Base-by-base conservation (phyloP, 2,329 filamentous ascomycete species). In the Xylariaceae sp. region DNA sequence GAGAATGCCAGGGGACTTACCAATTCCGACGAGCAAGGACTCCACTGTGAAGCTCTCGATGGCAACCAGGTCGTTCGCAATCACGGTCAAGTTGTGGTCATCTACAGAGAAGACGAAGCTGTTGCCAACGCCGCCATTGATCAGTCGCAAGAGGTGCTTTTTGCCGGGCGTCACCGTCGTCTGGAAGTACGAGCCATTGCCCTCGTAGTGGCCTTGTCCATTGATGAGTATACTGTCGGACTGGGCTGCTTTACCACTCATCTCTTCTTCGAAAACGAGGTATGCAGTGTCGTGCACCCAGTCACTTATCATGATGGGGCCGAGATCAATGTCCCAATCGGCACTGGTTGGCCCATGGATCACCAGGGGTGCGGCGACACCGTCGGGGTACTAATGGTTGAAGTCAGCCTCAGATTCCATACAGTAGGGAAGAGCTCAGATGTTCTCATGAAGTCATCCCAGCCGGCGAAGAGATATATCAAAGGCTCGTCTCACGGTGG, bases 261-360 rank as follows among this genome's bases (percentile, higher is more conserved):
- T 50, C 42, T 54, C 55, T 9, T 33, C 36, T n/a, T 48, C 34
- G 22, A 47, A 57, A 6, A 36, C 46, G 12, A 50, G 26, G 34
- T 50, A 51, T 1, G 55, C 42, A 8, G 45, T 50, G 13, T 51
- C 41, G 38, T 67, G 65, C 48, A 71, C 70, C 65, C 69, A 76
- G 47, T 78, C 74, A 8, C 66, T 67, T 9, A 77, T 56, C 8
- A 72, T 63, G 1, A 74, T 50, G 4, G 65, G 54, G 13, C 72
- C 72, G 1, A 74, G 60, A 48, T 78, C 73, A 22, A 67, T 57
- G 39, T 77, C 72, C 53, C 71, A 73, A 45, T 71, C 63, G 17
- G 59, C 61, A 15, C 63, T 64, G 3, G 63, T 62, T 1, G 71
- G 71, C 0, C 71, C 71, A 31, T 71, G 54, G 39, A 74, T 68